Percentiles rank a stretch among this genome's conserved stretches.
Conservation (phyloP, 805 yeast genomes). For the Candida ulmi region DNA sequence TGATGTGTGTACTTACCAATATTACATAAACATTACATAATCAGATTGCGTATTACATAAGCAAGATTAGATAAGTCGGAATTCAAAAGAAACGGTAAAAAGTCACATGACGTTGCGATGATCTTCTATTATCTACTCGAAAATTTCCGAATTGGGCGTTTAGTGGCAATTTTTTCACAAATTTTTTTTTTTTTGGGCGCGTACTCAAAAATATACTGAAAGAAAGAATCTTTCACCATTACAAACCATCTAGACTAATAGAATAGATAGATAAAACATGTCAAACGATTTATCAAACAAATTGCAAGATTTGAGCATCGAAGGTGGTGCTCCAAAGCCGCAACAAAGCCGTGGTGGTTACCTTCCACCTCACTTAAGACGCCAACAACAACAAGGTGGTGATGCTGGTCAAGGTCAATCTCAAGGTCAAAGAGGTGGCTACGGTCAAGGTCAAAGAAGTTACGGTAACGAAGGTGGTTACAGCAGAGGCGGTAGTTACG, state of each 20-base stretch:
- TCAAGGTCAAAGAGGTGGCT: constrained; percentile 1
- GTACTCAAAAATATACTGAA: background rate
- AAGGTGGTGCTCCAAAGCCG: constrained; percentile 14
- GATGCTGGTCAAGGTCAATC: too few species aligned
- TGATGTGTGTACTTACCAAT: too few species aligned
- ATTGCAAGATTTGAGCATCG: constrained; percentile 49
- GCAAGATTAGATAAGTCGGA: too few species aligned
- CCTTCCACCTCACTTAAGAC: constrained; percentile 52
- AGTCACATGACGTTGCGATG: constrained; percentile 5
- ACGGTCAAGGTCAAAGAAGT: constrained; percentile 5
- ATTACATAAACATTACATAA: too few species aligned
- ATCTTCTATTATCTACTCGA: constrained; percentile 15
- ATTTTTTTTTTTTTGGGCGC: background rate
- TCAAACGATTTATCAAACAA: constrained; percentile 49
- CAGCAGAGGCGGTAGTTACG: constrained; percentile 4
- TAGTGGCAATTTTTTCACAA: background rate
- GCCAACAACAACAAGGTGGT: constrained; percentile 17
- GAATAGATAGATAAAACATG: constrained; percentile 25
- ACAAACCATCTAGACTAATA: background rate
- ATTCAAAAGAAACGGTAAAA: too few species aligned
- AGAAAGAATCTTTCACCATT: background rate
- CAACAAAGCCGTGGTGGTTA: constrained; percentile 24
- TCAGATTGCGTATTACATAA: too few species aligned
- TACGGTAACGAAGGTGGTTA: constrained; percentile 3
- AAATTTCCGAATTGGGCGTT: constrained; percentile 17